Evolutionary conservation across 352 stramenopile genomes (phyloP).

Genomic region (Phytophthora cajani): DNA sequence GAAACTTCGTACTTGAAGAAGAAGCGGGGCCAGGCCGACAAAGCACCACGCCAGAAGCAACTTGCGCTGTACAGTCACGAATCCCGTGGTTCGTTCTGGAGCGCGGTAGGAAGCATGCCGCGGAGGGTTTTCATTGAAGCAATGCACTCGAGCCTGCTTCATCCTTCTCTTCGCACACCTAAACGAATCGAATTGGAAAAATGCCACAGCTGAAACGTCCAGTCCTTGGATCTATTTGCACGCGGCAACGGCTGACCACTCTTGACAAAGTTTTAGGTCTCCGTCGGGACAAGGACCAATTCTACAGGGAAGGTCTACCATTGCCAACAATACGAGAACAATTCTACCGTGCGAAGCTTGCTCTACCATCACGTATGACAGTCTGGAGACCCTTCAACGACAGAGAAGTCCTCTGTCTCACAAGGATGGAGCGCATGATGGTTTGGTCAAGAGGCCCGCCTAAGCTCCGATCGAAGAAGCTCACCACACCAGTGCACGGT

Average conservation of each 20-base stretch:
- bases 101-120: not conserved
- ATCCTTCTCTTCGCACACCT: not conserved
- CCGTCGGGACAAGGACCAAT: not conserved
- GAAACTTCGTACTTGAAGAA: constrained; percentile 1
- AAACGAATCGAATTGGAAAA: not conserved
- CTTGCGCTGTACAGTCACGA: not conserved
- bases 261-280: not conserved
- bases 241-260: not conserved
- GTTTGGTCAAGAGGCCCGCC: constrained; percentile 7
- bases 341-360: not conserved
- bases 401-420: not conserved
- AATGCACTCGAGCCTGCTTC: not conserved
- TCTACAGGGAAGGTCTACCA: no score
- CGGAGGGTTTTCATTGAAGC: not conserved
- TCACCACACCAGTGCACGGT: constrained; percentile 15
- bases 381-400: not conserved
- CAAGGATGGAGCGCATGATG: not conserved
- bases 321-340: not conserved
- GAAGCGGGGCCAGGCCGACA: not conserved
- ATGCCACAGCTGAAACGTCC: not conserved
- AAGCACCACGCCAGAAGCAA: constrained; percentile 1
- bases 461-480: constrained; percentile 16
- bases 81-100: not conserved
- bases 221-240: not conserved
- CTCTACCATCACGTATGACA: not conserved